Percentiles rank a stretch among this genome's conserved stretches.
Evolutionary conservation across 2,329 filamentous ascomycete species (phyloP).

Genomic region (Exserohilum turcica): DNA sequence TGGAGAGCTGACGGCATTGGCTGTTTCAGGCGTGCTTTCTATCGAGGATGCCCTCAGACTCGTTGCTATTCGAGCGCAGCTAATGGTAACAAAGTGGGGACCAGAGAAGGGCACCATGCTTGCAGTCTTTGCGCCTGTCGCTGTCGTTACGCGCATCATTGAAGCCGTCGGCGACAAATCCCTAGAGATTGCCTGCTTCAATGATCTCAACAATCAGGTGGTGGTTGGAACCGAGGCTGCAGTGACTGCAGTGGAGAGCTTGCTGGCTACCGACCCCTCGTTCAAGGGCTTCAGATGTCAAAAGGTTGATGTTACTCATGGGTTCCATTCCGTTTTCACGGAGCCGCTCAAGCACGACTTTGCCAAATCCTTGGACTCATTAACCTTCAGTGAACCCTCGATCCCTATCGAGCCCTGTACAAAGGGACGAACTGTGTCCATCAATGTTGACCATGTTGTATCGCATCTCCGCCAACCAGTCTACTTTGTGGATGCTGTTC

Average conservation of each 20-base stretch:
- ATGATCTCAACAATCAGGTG: slow-evolving; percentile 47
- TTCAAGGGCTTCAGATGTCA: slow-evolving; percentile 19
- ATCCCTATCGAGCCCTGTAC: slow-evolving; percentile 14
- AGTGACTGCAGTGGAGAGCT: slow-evolving; percentile 21
- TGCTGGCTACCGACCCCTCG: slow-evolving; percentile 13
- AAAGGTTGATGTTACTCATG: slow-evolving; percentile 33
- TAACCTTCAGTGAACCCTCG: slow-evolving; percentile 6
- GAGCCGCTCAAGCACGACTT: slow-evolving; percentile 34
- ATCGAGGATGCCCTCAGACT: slow-evolving; percentile 44
- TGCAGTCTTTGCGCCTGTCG: slow-evolving; percentile 3
- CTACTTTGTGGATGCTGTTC: slow-evolving; percentile 52
- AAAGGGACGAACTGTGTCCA: neutral
- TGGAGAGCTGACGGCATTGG: slow-evolving; percentile 50
- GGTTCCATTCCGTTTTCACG: slow-evolving; percentile 38
- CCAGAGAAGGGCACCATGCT: slow-evolving; percentile 15
- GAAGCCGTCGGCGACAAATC: neutral
- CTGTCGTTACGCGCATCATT: slow-evolving; percentile 8
- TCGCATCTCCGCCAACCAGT: slow-evolving; percentile 54
- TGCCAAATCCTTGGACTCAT: neutral
- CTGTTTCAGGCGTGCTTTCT: slow-evolving; percentile 45
- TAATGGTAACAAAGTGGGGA: slow-evolving; percentile 18
- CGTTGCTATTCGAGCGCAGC: slow-evolving; percentile 41
- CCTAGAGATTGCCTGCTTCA: slow-evolving; percentile 52
- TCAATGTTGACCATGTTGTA: slow-evolving; percentile 10
- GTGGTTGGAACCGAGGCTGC: slow-evolving; percentile 38